These are phyloP conservation scores for Calonectria pteridis DNA, from an alignment of 2,329 filamentous ascomycete genomes.

Conservation along the genomic window DNA sequence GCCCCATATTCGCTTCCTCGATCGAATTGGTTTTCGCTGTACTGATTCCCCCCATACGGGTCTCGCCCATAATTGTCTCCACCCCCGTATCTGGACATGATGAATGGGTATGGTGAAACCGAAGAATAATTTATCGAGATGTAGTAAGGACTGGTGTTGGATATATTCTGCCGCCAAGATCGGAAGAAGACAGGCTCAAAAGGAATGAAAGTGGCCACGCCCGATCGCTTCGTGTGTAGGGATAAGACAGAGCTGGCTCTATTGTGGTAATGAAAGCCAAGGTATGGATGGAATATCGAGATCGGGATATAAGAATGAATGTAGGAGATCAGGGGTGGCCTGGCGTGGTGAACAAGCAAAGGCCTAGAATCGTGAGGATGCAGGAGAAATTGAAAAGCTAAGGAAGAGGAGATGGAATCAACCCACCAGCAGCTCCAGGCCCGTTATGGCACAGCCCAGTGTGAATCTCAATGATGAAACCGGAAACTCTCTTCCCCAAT, in stretches of 20 bases:
- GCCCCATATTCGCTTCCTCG: background rate
- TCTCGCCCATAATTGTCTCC: background rate
- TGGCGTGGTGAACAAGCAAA: background rate
- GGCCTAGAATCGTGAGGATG: background rate
- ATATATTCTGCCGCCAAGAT: background rate
- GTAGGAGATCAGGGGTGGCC: background rate
- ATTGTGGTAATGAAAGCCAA: background rate
- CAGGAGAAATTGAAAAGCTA: background rate
- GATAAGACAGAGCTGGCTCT: background rate
- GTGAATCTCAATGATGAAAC: conserved; percentile 4
- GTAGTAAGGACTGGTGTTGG: no score
- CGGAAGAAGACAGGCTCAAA: background rate
- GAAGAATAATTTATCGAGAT: background rate
- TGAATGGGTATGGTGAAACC: no score
- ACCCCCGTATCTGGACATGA: background rate
- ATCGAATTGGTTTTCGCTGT: background rate
- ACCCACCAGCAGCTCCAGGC: background rate
- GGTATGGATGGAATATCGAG: background rate
- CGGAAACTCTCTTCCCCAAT: conserved; percentile 5
- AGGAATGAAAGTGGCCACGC: background rate
- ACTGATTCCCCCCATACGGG: background rate
- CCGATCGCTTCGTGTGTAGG: background rate
- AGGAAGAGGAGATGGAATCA: background rate
- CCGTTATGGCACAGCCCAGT: background rate
- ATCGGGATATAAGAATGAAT: conserved; percentile 3